Evolutionary conservation across 1,284 basidiomycete genomes (phyloP).

Genomic region (Melanopsichium pennsylvanicum): DNA sequence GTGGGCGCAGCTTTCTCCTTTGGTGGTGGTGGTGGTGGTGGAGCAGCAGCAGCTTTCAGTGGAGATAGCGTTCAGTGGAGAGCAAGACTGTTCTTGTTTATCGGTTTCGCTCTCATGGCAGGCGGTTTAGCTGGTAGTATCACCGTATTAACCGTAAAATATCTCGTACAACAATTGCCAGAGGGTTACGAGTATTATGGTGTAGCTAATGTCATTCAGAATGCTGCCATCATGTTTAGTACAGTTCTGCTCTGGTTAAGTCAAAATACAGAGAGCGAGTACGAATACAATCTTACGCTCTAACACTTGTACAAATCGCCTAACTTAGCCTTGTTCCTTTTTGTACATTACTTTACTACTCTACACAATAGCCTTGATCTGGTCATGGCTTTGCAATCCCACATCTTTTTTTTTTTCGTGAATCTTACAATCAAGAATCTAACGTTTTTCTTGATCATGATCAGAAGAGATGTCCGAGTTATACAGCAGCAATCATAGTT

Average conservation of each 20-base stretch:
- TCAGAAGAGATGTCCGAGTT: too few species aligned
- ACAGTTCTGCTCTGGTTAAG: slow-evolving; percentile 85
- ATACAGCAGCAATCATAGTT: background rate
- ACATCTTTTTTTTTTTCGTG: too few species aligned
- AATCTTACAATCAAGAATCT: too few species aligned
- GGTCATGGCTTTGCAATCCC: too few species aligned
- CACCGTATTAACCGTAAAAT: slow-evolving; percentile 89
- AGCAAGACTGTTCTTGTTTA: slow-evolving; percentile 86
- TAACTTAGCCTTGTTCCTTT: too few species aligned
- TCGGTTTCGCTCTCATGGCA: slow-evolving; percentile 96
- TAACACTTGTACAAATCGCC: too few species aligned
- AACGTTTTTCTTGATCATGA: too few species aligned
- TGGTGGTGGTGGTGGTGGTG: slow-evolving; percentile 45
- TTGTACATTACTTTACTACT: too few species aligned
- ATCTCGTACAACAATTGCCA: slow-evolving; percentile 77
- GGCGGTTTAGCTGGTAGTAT: slow-evolving; percentile 92
- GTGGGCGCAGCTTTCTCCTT: slow-evolving; percentile 66
- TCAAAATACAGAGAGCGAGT: slow-evolving; percentile 80
- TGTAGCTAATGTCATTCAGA: slow-evolving; percentile 91
- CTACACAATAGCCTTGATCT: too few species aligned
- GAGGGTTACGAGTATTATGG: slow-evolving; percentile 88
- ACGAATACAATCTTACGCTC: slow-evolving; percentile 85
- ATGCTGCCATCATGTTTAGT: slow-evolving; percentile 88
- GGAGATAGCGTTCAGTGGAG: slow-evolving; percentile 79
- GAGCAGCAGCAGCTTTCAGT: too few species aligned